Evolutionary conservation across 768 basidiomycete genomes (phyloP).

Genomic region (Neoboletus magnificus): DNA sequence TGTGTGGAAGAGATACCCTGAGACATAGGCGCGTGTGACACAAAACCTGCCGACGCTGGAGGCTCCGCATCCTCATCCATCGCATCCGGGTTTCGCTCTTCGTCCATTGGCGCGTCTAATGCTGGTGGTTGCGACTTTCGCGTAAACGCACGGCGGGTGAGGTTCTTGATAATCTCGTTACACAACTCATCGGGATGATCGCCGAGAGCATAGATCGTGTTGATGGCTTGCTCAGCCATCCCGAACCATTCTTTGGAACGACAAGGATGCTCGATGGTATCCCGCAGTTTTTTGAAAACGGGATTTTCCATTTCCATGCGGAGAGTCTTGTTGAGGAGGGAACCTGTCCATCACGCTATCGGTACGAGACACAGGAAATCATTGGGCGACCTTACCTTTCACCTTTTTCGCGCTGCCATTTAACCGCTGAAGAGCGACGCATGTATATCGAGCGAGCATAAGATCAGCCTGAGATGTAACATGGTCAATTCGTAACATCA

Average conservation of each 20-base stretch:
- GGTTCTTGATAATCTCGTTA: slow-evolving; percentile 72
- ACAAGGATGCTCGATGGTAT: slow-evolving; percentile 76
- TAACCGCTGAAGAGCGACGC: slow-evolving; percentile 86
- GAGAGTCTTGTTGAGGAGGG: slow-evolving; percentile 79
- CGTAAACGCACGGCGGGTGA: slow-evolving; percentile 72
- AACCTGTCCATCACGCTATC: slow-evolving; percentile 49
- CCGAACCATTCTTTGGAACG: slow-evolving; percentile 94
- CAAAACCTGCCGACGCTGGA: slow-evolving; percentile 23
- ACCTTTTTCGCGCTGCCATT: slow-evolving; percentile 96
- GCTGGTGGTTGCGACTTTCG: slow-evolving; percentile 19
- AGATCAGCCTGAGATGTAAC: slow-evolving; percentile 63
- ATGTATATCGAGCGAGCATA: slow-evolving; percentile 89
- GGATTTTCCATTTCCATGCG: slow-evolving; percentile 84
- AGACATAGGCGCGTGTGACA: slow-evolving; percentile 21
- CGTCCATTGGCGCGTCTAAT: slow-evolving; percentile 3
- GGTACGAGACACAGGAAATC: not conserved
- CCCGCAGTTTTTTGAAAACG: slow-evolving; percentile 80
- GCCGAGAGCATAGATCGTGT: slow-evolving; percentile 91
- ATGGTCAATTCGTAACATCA: not conserved
- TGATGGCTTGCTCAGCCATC: slow-evolving; percentile 94
- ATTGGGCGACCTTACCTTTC: slow-evolving; percentile 57
- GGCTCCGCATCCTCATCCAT: slow-evolving; percentile 48
- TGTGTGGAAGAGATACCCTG: slow-evolving; percentile 13
- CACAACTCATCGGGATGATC: slow-evolving; percentile 90
- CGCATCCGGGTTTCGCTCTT: slow-evolving; percentile 42